Percentiles rank a stretch among this genome's conserved stretches.
phyloP scores from a whole-genome alignment of 331 rosid species.

The Phaseolus coccineus region DNA sequence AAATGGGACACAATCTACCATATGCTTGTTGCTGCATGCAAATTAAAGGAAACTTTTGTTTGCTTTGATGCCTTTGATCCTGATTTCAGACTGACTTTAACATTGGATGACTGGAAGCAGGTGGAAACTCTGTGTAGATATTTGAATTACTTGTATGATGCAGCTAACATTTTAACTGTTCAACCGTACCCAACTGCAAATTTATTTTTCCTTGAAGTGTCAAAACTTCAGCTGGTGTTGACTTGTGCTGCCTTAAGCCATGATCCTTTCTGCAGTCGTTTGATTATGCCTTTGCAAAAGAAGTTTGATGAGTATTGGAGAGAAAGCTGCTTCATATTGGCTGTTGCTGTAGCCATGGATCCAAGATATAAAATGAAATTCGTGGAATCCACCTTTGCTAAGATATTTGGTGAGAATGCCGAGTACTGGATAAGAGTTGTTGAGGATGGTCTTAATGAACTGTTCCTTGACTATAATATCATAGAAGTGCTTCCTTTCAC shows the following conservation, averaged over 20 bases:
- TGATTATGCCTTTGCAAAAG: conserved; percentile 73
- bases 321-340: conserved; percentile 74
- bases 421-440: conserved; percentile 70
- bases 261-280: conserved; percentile 64
- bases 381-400: conserved; percentile 73
- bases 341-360: conserved; percentile 84
- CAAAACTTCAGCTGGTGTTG: conserved; percentile 70
- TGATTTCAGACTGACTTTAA: conserved; percentile 55
- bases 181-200: conserved; percentile 76
- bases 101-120: conserved; percentile 75
- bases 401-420: conserved; percentile 76
- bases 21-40: conserved; percentile 87
- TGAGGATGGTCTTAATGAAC: conserved; percentile 72
- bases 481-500: conserved; percentile 64
- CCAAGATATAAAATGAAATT: conserved; percentile 86
- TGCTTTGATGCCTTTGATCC: conserved; percentile 76
- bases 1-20: conserved; percentile 87
- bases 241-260: conserved; percentile 63
- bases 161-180: conserved; percentile 67
- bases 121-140: conserved; percentile 71
- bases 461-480: conserved; percentile 67
- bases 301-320: conserved; percentile 85
- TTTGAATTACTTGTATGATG: conserved; percentile 76
- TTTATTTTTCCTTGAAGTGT: conserved; percentile 69
- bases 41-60: conserved; percentile 74